phyloP scores from a whole-genome alignment of 768 basidiomycete genomes.

The Russula sp. region DNA sequence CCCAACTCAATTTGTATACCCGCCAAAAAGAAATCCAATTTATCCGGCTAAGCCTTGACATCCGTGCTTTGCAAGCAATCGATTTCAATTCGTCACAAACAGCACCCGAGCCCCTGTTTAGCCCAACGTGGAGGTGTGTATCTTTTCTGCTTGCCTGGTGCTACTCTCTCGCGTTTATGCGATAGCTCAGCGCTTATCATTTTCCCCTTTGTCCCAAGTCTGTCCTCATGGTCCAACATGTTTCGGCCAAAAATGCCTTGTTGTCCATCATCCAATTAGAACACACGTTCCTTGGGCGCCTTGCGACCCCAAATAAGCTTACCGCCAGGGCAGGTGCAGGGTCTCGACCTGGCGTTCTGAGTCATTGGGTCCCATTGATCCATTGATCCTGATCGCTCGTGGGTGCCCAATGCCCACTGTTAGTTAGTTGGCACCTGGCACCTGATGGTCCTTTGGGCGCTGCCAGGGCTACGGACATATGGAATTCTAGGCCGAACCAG shows the following conservation, averaged over 20 bases:
- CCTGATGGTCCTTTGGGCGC: slow-evolving; percentile 4
- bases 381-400: background rate
- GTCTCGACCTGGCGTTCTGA: slow-evolving; percentile 11
- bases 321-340: background rate
- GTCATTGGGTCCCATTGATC: background rate
- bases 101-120: background rate
- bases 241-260: background rate
- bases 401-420: background rate
- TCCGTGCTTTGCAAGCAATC: background rate
- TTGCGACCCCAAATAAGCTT: background rate
- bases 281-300: background rate
- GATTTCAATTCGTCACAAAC: background rate
- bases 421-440: background rate
- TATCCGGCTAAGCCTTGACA: background rate
- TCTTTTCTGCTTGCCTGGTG: background rate
- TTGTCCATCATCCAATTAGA: background rate
- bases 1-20: background rate
- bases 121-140: background rate
- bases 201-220: background rate
- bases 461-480: slow-evolving; percentile 16
- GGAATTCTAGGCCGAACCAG: slow-evolving; percentile 16
- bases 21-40: background rate
- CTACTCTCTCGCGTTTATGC: background rate
- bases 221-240: background rate
- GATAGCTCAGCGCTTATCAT: slow-evolving; percentile 8